These are phyloP conservation scores for Vitis hybrid DNA, from an alignment of 177 flowering plant genomes.

Conservation along the genomic window DNA sequence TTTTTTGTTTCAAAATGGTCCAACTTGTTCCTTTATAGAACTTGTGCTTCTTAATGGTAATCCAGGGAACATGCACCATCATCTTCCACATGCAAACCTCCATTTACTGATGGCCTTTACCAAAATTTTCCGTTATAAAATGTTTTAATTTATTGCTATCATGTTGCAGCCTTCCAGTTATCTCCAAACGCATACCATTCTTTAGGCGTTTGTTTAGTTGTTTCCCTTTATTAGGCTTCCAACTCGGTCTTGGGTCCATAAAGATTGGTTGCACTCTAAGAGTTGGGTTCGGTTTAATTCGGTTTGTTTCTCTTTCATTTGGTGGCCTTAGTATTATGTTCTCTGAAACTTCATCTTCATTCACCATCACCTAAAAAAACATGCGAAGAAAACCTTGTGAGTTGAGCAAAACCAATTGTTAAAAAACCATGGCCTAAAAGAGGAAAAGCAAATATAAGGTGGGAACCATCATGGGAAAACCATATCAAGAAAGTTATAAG, in stretches of 20 bases:
- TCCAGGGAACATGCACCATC: conserved; percentile 30
- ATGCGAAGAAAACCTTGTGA: not conserved
- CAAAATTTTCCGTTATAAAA: conserved; percentile 16
- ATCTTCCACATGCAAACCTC: conserved; percentile 14
- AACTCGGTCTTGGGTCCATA: conserved; percentile 50
- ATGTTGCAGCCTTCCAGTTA: conserved; percentile 92
- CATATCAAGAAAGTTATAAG: not conserved
- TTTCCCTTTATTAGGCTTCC: conserved; percentile 40
- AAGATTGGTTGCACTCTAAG: conserved; percentile 63
- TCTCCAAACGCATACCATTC: conserved; percentile 73
- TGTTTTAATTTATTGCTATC: conserved; percentile 41
- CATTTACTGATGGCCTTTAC: conserved; percentile 21
- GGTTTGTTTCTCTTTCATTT: conserved; percentile 67
- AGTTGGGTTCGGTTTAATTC: conserved; percentile 86
- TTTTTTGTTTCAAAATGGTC: no score
- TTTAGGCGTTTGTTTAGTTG: conserved; percentile 22
- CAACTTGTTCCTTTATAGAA: not conserved
- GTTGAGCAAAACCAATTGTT: not conserved
- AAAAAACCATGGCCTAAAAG: not conserved
- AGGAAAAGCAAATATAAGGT: not conserved
- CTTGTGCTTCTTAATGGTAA: conserved; percentile 9
- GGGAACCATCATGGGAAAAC: not conserved
- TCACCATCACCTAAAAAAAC: conserved; percentile 60
- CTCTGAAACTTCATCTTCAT: conserved; percentile 62
- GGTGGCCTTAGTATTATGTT: conserved; percentile 51